Evolutionary conservation across 2,329 filamentous ascomycete species (phyloP), one percentile per base, ranked within the genome.

Genomic region (Colletotrichum sansevieriae): DNA sequence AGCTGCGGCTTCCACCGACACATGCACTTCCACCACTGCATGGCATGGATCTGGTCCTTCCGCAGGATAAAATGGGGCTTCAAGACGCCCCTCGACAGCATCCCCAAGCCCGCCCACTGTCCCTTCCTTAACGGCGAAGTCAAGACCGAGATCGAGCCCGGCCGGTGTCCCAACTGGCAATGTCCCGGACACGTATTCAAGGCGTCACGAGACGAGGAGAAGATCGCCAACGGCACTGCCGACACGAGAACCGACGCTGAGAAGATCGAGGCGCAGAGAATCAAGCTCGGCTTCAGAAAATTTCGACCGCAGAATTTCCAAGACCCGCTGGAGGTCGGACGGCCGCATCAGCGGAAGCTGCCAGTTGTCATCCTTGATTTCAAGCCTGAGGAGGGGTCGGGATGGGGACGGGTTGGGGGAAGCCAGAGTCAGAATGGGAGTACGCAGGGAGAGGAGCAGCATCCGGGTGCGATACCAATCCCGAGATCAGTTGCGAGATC

Each of bases 191-290:
- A 68, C 33, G 25, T 11, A n/a, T 7, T 43, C n/a, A 70, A 49
- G 25, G n/a, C 15, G 3, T 41, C 57, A 37, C 20, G 25, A 15
- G 64, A 67, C 25, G 18, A 11, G 20, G 22, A 29, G 75, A 33
- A 54, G 10, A 15, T 7, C n/a, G 44, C 35, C 20, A 54, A 54
- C 12, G 47, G 37, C 13, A 90, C 93, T 81, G 92, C 90, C 77
- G 90, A 88, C 74, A 90, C 91, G 49, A 91, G 95, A 84, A 96
- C 94, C 1, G 95, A 98, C 78, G 94, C 97, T 76, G 94, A 99
- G 77, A 95, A 93, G 77, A 92, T 98, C 81, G 91, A 91, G 62
- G 95, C 95, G 15, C 35, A 68, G 46, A 46, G 63, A 4, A 35
- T 68, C 46, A 63, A 58, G 52, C 13, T 70, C 37, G 66, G 66